Percentiles rank a stretch among this genome's conserved stretches.
These are phyloP conservation scores for Trypanosomatidae sp. DNA, from an alignment of 208 protist species.

Conservation along the genomic window DNA sequence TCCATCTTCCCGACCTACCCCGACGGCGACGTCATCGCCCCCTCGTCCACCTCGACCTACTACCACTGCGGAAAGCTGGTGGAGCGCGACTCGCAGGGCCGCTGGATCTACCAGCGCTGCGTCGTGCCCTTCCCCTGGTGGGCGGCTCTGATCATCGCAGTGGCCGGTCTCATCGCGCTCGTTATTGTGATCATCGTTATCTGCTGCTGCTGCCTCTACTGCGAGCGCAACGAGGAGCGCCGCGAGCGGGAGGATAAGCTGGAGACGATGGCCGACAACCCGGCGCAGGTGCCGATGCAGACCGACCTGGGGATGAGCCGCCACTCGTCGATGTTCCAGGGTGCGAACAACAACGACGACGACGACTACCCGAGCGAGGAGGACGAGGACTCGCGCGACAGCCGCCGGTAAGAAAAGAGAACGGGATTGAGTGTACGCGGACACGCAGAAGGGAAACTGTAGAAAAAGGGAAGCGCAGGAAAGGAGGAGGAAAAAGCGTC, in stretches of 20 bases:
- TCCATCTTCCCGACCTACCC: constrained; percentile 53
- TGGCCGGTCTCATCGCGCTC: constrained; percentile 27
- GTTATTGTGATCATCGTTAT: constrained; percentile 44
- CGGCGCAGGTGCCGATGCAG: constrained; percentile 52
- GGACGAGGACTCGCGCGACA: constrained; percentile 15
- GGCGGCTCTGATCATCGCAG: constrained; percentile 47
- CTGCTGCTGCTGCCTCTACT: constrained; percentile 41
- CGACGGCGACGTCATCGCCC: constrained; percentile 42
- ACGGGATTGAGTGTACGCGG: not conserved
- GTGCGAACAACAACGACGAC: constrained; percentile 6
- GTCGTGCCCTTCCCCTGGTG: constrained; percentile 52
- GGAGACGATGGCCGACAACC: constrained; percentile 39
- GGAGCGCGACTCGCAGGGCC: constrained; percentile 30
- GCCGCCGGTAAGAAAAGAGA: not conserved
- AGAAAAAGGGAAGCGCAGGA: too few species aligned
- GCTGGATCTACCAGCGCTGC: constrained; percentile 46
- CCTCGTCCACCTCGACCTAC: constrained; percentile 3
- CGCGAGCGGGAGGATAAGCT: constrained; percentile 31
- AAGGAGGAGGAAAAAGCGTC: too few species aligned
- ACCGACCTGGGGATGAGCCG: constrained; percentile 50
- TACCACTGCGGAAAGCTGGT: constrained; percentile 41
- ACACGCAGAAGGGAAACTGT: too few species aligned
- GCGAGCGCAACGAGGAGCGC: constrained; percentile 27
- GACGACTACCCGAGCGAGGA: constrained; percentile 7
- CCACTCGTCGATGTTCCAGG: too few species aligned